Conservation (phyloP, 768 basidiomycete genomes). For the Amanita rubescens region DNA sequence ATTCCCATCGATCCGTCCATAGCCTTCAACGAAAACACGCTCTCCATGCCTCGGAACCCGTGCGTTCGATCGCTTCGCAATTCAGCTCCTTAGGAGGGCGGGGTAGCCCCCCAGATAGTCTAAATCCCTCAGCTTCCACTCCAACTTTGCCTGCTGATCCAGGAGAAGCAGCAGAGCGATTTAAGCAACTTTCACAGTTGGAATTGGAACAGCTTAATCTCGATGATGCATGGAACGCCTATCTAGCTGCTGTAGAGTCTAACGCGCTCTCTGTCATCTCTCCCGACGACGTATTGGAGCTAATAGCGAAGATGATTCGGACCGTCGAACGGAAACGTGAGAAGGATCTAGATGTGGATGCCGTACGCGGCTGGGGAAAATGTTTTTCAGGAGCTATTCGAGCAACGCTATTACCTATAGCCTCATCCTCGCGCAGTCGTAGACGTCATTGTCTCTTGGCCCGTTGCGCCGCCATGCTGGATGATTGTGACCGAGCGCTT, state of each 20-base stretch:
- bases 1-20: constrained; percentile 9
- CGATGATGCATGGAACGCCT: constrained; percentile 34
- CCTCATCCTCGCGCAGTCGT: constrained; percentile 13
- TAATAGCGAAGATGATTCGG: constrained; percentile 1
- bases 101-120: background rate
- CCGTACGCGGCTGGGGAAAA: constrained; percentile 27
- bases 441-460: constrained; percentile 22
- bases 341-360: constrained; percentile 11
- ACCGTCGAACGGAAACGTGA: constrained; percentile 11
- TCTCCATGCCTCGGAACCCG: constrained; percentile 13
- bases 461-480: constrained; percentile 28
- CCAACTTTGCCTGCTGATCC: background rate
- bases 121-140: constrained; percentile 3
- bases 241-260: constrained; percentile 16
- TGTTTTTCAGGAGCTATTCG: constrained; percentile 29
- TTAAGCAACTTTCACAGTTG: background rate
- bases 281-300: background rate
- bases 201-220: constrained; percentile 22
- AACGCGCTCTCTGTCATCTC: background rate
- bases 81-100: background rate
- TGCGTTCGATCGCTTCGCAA: constrained; percentile 1
- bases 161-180: background rate
- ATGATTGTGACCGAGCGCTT: constrained; percentile 27
- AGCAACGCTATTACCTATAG: constrained; percentile 17
- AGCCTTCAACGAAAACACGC: constrained; percentile 20